Conservation (phyloP, 345 rosid genomes). For the Aethionema arabicum region DNA sequence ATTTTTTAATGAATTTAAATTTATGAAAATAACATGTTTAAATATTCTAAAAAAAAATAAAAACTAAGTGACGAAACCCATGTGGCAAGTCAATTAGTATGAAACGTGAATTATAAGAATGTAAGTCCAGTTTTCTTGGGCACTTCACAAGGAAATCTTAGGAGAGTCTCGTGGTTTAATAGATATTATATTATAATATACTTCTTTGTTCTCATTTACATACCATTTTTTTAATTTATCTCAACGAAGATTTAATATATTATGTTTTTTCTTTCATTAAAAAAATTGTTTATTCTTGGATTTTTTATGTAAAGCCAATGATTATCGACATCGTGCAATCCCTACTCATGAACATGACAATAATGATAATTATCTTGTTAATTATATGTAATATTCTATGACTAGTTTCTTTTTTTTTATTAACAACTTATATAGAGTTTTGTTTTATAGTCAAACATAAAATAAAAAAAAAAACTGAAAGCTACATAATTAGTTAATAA, state of each 20-base stretch:
- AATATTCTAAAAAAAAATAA: background rate
- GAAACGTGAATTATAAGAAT: slow-evolving; percentile 18
- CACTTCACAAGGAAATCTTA: slow-evolving; percentile 59
- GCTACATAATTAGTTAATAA: no score
- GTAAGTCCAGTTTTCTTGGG: slow-evolving; percentile 61
- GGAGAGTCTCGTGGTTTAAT: slow-evolving; percentile 33
- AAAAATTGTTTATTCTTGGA: slow-evolving; percentile 23
- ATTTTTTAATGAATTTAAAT: background rate
- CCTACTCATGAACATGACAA: background rate
- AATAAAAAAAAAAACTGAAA: no score
- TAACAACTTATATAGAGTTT: no score
- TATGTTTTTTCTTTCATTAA: background rate
- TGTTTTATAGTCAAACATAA: no score
- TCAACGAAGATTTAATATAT: background rate
- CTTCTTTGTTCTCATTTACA: background rate
- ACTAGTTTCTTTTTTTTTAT: no score
- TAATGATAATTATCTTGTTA: background rate
- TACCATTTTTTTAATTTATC: background rate
- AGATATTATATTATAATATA: slow-evolving; percentile 32
- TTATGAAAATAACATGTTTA: background rate
- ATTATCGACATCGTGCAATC: slow-evolving; percentile 36
- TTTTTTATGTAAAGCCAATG: slow-evolving; percentile 38
- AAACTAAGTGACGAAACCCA: slow-evolving; percentile 30
- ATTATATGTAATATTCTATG: no score
- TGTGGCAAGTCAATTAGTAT: slow-evolving; percentile 13